These are phyloP conservation scores for Venustampulla echinocandica DNA, from an alignment of 495 filamentous ascomycete species.

Conservation along the genomic window DNA sequence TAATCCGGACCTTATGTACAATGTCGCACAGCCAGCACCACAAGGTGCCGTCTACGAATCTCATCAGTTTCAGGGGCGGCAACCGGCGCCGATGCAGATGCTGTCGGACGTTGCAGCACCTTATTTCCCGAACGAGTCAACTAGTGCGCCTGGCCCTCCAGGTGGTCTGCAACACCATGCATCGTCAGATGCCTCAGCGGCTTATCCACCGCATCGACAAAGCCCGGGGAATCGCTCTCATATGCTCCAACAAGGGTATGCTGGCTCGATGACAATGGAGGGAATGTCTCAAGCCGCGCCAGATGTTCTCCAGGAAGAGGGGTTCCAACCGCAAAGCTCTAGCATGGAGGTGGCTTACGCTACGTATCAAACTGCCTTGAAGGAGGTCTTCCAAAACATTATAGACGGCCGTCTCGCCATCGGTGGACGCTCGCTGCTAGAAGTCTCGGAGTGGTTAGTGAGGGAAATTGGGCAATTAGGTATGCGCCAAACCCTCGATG, in stretches of 20 bases:
- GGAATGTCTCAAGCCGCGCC: conserved; percentile 30
- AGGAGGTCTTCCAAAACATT: conserved; percentile 66
- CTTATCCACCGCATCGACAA: conserved; percentile 41
- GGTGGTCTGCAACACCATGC: conserved; percentile 27
- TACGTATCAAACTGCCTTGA: conserved; percentile 64
- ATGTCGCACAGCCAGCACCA: conserved; percentile 59
- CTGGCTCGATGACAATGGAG: conserved; percentile 27
- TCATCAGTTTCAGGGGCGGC: conserved; percentile 68
- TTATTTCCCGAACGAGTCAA: conserved; percentile 70
- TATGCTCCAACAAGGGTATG: conserved; percentile 36
- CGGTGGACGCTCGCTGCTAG: conserved; percentile 62
- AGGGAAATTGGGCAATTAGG: conserved; percentile 74
- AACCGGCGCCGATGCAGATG: conserved; percentile 63
- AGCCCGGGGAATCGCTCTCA: conserved; percentile 16
- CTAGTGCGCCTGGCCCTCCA: conserved; percentile 37
- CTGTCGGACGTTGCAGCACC: conserved; percentile 58
- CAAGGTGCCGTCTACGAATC: conserved; percentile 67
- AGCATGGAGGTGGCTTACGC: conserved; percentile 57
- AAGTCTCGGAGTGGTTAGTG: conserved; percentile 79
- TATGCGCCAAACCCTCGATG: conserved; percentile 42
- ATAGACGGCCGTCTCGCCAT: conserved; percentile 63
- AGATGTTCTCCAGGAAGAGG: conserved; percentile 36
- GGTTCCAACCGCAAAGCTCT: conserved; percentile 28
- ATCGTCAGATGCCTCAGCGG: conserved; percentile 27
- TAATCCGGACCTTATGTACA: conserved; percentile 67